Evolutionary conservation across 306 rosid species (phyloP).

Genomic region (Vicia villosa): DNA sequence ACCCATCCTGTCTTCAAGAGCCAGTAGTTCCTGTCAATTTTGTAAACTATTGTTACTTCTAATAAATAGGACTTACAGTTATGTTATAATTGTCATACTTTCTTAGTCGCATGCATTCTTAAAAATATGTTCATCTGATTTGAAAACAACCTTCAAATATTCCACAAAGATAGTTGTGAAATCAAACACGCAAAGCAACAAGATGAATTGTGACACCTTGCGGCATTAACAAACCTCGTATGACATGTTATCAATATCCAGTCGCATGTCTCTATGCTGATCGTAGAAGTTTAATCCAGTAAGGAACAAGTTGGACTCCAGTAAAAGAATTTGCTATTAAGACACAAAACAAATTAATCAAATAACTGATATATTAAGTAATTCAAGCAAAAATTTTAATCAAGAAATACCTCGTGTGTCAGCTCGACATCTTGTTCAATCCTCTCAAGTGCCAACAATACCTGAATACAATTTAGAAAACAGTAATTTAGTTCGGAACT

Average conservation of each 20-base stretch:
- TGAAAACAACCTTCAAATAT: constrained; percentile 17
- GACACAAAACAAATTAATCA: constrained; percentile 29
- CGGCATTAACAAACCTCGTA: constrained; percentile 74
- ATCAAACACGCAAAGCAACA: neutral
- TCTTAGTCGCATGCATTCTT: constrained; percentile 15
- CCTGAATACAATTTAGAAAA: constrained; percentile 49
- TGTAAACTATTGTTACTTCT: neutral
- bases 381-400: constrained; percentile 10
- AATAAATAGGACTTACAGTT: neutral
- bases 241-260: constrained; percentile 98
- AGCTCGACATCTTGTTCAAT: constrained; percentile 95
- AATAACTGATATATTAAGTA: constrained; percentile 13
- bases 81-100: constrained; percentile 13
- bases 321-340: constrained; percentile 80
- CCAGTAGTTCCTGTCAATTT: constrained; percentile 79
- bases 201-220: constrained; percentile 34
- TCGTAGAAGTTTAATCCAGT: constrained; percentile 77
- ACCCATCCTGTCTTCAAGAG: constrained; percentile 98
- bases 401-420: constrained; percentile 74
- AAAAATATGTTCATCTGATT: constrained; percentile 23
- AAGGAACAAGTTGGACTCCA: constrained; percentile 84
- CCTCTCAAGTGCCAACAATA: constrained; percentile 88
- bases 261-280: constrained; percentile 95
- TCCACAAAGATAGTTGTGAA: constrained; percentile 25
- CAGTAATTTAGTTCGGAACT: neutral